Evolutionary conservation across 2,329 filamentous ascomycete species (phyloP), one percentile per base, ranked within the genome.

Genomic region (Ophiostoma montium): DNA sequence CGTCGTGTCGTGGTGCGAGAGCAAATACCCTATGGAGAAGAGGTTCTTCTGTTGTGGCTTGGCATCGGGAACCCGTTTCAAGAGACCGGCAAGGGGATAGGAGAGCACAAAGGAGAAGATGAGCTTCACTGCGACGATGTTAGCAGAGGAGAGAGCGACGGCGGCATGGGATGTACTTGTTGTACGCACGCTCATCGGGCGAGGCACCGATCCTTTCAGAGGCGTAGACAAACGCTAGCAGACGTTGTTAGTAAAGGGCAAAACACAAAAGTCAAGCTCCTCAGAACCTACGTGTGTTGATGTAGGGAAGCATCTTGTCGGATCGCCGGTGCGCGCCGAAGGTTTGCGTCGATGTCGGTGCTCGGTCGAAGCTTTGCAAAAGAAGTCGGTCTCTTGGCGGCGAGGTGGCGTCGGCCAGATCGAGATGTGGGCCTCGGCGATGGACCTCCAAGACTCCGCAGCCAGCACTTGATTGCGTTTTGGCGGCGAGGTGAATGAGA

Each of bases 71-170:
- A 98, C 75, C 48, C 92, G 78, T 66, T 98, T 98, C 9, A 98
- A 74, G 23, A 94, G 64, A 21, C 76, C 92, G 44, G 92, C 87
- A 49, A 98, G 74, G 2, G 92, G 92, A 61, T 94, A 98, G 11
- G 92, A 96, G 35, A 95, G 66, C 44, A 98, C 72, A 64, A 96
- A 94, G 7, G 86, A 87, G 62, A 81, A 82, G 59, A 95, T 83
- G 58, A 96, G 83, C 65, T 98, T 98, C 57, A 98, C 89, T 95
- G 23, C n/a, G n/a, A 23, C 8, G 33, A 10, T 31, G 45, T 46
- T 43, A 42, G 35, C 27, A 18, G 15, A 7, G 18, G 15, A 10
- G n/a, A 35, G 18, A 13, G 5, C 8, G n/a, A 41, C 39, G 18
- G 30, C 6, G n/a, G n/a, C n/a, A n/a, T n/a, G n/a, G n/a, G n/a